phyloP scores from a whole-genome alignment of 176 grass and related monocot genomes.

The Leersia perrieri region DNA sequence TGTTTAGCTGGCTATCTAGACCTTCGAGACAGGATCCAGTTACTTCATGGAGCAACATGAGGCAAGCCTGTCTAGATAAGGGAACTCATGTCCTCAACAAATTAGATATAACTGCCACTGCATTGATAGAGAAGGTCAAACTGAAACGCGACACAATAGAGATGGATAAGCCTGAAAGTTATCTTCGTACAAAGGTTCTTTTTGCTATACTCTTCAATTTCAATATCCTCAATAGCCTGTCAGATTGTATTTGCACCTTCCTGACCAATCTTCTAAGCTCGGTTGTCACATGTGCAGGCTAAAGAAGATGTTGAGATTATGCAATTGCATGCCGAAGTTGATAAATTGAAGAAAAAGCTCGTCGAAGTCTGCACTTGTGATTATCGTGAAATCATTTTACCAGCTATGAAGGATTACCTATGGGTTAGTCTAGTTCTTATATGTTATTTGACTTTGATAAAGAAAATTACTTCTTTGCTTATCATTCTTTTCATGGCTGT shows the following conservation, averaged over 20 bases:
- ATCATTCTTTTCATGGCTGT: neutral
- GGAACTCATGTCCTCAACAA: neutral
- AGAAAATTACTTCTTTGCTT: neutral
- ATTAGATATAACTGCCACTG: neutral
- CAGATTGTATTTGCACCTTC: neutral
- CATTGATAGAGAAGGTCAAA: neutral
- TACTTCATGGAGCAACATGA: neutral
- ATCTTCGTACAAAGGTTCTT: neutral
- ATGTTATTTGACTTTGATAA: neutral
- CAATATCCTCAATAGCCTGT: neutral
- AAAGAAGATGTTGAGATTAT: slow-evolving; percentile 15
- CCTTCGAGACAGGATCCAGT: neutral
- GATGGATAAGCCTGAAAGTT: neutral
- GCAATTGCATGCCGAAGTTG: slow-evolving; percentile 3
- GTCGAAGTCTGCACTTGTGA: neutral
- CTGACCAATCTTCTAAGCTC: neutral
- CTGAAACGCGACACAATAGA: neutral
- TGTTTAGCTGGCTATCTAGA: slow-evolving; percentile 10
- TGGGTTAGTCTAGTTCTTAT: slow-evolving; percentile 21
- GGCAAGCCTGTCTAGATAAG: neutral
- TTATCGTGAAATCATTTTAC: slow-evolving; percentile 16
- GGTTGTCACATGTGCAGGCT: neutral
- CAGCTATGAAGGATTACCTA: slow-evolving; percentile 17
- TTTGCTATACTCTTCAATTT: neutral
- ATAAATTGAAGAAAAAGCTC: slow-evolving; percentile 19